Percentiles rank a stretch among this genome's conserved stretches.
phyloP scores from a whole-genome alignment of 352 stramenopile species.

The Pythium brachiatum region DNA sequence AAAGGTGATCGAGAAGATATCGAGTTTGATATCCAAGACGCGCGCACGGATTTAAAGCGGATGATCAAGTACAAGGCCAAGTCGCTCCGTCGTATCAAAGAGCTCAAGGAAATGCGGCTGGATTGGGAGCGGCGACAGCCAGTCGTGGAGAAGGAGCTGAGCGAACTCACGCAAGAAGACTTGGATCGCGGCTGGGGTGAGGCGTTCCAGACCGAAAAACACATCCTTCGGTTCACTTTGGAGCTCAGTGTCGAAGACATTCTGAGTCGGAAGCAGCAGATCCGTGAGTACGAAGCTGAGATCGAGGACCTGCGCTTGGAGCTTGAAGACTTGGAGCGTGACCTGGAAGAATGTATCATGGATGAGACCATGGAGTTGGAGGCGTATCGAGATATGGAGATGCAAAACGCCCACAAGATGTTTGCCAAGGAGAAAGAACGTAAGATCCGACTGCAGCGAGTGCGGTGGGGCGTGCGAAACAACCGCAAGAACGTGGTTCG shows the following conservation, averaged over 20 bases:
- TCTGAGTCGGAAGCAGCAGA: conserved; percentile 49
- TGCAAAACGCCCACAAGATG: conserved; percentile 40
- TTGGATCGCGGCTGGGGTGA: conserved; percentile 74
- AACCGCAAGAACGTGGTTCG: conserved; percentile 54
- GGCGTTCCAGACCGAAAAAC: conserved; percentile 75
- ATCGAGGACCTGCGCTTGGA: conserved; percentile 71
- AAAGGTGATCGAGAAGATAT: conserved; percentile 70
- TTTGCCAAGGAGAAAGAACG: conserved; percentile 37
- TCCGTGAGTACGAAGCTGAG: conserved; percentile 67
- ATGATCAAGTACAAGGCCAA: conserved; percentile 79
- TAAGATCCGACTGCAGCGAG: conserved; percentile 50
- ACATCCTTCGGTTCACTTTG: conserved; percentile 61
- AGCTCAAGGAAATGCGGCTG: conserved; percentile 74
- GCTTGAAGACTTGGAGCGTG: conserved; percentile 76
- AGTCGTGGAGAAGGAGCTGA: conserved; percentile 69
- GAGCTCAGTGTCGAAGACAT: conserved; percentile 82
- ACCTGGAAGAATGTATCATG: conserved; percentile 66
- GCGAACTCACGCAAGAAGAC: conserved; percentile 60
- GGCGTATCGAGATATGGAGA: conserved; percentile 52
- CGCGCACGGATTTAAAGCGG: conserved; percentile 53
- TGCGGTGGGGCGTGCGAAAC: conserved; percentile 61
- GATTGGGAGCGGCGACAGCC: conserved; percentile 80
- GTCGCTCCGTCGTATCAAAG: conserved; percentile 59
- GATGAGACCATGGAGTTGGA: conserved; percentile 66
- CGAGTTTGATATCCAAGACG: conserved; percentile 68